Conservation (phyloP, 768 basidiomycete genomes). For the Tylopilus vinaceipallidus region DNA sequence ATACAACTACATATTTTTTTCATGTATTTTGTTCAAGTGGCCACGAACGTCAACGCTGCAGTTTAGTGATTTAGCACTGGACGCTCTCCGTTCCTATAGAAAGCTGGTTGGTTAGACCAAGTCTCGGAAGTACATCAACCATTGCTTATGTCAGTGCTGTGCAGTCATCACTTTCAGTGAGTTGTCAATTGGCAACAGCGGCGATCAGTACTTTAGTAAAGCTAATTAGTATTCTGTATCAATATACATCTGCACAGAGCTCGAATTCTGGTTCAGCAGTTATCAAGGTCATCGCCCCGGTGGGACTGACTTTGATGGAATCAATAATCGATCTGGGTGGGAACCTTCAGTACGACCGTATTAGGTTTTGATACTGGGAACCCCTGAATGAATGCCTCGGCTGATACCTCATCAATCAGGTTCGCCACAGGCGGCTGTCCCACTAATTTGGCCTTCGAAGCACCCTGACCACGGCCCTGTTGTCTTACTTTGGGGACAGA, state of each 20-base stretch:
- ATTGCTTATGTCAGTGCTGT: conserved; percentile 42
- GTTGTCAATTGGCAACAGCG: neutral
- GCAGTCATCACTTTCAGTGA: conserved; percentile 51
- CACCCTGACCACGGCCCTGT: conserved; percentile 28
- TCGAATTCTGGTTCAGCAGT: conserved; percentile 53
- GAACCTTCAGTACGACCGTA: conserved; percentile 41
- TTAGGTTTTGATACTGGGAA: conserved; percentile 49
- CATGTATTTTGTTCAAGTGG: conserved; percentile 64
- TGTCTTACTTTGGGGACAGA: conserved; percentile 42
- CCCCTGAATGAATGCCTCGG: conserved; percentile 17
- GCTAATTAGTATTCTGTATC: conserved; percentile 44
- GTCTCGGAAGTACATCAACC: neutral
- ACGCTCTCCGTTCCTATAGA: conserved; percentile 41
- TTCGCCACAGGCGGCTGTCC: conserved; percentile 35
- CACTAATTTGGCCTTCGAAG: conserved; percentile 34
- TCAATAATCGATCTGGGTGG: conserved; percentile 53
- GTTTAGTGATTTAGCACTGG: conserved; percentile 52
- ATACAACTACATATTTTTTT: conserved; percentile 53
- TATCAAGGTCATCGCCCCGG: conserved; percentile 46
- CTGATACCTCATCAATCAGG: conserved; percentile 27
- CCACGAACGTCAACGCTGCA: conserved; percentile 67
- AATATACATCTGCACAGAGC: conserved; percentile 57
- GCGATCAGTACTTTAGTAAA: neutral
- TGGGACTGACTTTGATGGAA: conserved; percentile 42
- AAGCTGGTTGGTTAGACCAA: conserved; percentile 55